Evolutionary conservation across 768 basidiomycete species (phyloP).

Genomic region (Pholiota conissans): DNA sequence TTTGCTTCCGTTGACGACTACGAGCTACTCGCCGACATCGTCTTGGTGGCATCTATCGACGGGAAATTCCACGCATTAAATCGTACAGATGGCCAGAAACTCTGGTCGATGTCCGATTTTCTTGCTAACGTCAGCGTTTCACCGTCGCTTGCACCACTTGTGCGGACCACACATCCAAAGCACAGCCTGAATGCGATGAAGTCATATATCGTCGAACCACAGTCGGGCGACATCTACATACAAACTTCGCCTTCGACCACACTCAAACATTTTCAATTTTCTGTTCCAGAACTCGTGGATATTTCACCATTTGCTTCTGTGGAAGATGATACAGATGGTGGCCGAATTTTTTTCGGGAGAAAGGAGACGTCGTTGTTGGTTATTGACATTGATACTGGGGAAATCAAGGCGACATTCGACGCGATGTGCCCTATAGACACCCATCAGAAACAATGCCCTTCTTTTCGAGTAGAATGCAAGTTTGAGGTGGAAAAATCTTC

Average conservation of each 20-base stretch:
- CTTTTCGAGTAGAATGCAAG: slow-evolving; percentile 43
- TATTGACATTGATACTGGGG: slow-evolving; percentile 70
- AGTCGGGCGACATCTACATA: slow-evolving; percentile 91
- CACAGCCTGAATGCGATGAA: slow-evolving; percentile 61
- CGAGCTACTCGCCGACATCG: slow-evolving; percentile 75
- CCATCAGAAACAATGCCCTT: slow-evolving; percentile 62
- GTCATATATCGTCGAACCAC: slow-evolving; percentile 92
- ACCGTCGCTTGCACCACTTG: slow-evolving; percentile 67
- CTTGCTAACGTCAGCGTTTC: slow-evolving; percentile 37
- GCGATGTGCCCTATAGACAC: slow-evolving; percentile 68
- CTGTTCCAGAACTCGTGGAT: slow-evolving; percentile 92
- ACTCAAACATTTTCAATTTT: slow-evolving; percentile 86
- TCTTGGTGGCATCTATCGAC: slow-evolving; percentile 91
- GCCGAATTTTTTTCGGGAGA: slow-evolving; percentile 91
- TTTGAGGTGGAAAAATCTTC: slow-evolving; percentile 43
- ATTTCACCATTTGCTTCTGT: slow-evolving; percentile 82
- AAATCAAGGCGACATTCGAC: slow-evolving; percentile 71
- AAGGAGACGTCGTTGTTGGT: slow-evolving; percentile 85
- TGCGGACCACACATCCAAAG: slow-evolving; percentile 66
- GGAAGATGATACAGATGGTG: slow-evolving; percentile 61
- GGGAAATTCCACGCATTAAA: slow-evolving; percentile 95
- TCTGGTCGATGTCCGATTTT: slow-evolving; percentile 87
- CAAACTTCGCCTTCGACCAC: slow-evolving; percentile 67
- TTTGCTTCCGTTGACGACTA: slow-evolving; percentile 39
- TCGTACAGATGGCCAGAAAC: slow-evolving; percentile 72